Evolutionary conservation across 1,139 yeast species (phyloP).

Genomic region (Hemisphaericaspora xylofermentans): DNA sequence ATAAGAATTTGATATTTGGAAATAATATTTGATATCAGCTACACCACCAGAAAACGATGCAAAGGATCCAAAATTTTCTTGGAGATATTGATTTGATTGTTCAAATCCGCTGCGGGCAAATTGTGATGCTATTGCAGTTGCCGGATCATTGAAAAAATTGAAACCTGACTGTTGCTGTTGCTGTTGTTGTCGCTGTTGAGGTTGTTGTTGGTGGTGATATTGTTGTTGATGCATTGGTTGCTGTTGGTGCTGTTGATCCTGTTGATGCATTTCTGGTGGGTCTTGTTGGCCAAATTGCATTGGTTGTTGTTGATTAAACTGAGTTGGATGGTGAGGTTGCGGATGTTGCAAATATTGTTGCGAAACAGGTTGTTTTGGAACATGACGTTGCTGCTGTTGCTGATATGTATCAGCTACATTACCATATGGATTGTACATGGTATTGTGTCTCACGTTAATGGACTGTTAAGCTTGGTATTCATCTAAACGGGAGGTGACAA

Average conservation of each 20-base stretch:
- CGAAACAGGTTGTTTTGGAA: constrained; percentile 7
- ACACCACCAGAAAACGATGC: constrained; percentile 28
- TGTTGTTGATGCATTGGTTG: constrained; percentile 17
- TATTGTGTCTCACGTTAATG: no score
- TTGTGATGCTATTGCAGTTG: constrained; percentile 83
- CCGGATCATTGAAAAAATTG: constrained; percentile 68
- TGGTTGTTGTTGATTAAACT: constrained; percentile 27
- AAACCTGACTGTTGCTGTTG: constrained; percentile 19
- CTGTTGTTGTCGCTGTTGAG: constrained; percentile 23
- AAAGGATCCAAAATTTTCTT: constrained; percentile 58
- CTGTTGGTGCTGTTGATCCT: constrained; percentile 21
- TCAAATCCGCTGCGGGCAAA: constrained; percentile 84
- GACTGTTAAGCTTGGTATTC: no score
- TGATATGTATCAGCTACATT: constrained; percentile 22
- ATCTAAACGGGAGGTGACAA: no score
- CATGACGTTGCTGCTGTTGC: constrained; percentile 13
- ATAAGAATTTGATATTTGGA: constrained; percentile 87
- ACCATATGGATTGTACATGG: constrained; percentile 50
- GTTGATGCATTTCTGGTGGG: constrained; percentile 24
- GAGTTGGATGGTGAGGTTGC: constrained; percentile 35
- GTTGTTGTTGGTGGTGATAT: constrained; percentile 25
- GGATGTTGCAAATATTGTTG: constrained; percentile 31
- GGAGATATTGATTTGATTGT: constrained; percentile 69
- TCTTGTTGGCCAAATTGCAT: constrained; percentile 14
- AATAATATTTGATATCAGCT: constrained; percentile 64